Base-by-base conservation (phyloP, 345 rosid species). In the Conringia planisiliqua region DNA sequence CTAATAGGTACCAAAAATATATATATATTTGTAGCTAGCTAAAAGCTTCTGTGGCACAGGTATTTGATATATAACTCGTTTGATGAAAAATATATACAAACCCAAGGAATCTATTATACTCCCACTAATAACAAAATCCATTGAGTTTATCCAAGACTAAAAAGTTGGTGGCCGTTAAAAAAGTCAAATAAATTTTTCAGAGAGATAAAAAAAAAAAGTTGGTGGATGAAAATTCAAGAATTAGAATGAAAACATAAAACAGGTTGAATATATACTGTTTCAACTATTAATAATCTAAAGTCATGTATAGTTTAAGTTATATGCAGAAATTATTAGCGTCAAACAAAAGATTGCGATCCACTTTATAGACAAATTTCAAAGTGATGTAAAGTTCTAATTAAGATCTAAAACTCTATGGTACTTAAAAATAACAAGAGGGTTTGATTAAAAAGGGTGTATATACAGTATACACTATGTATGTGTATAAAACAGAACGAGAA, bases 361-460 rank as follows among this genome's bases (percentile, higher is more conserved):
- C 80, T 70, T 32, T 70, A n/a, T 76, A 62, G 75, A 62, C 59
- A 30, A 35, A 62, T 20, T 26, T 33, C 4, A 29, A 75, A 50
- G 55, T 20, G 68, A 38, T 67, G 42, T 66, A 74, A 57, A 74
- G 33, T 48, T 36, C 32, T 65, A 43, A 11, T 4, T 4, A n/a
- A 12, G 32, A 22, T 57, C 13, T 27, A 36, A 70, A 57, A 10
- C 17, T 39, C 33, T 26, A 4, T 18, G 32, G 24, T 52, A 18
- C 57, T 30, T 13, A 20, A 24, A 50, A 26, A 7, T 26, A 62
- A 17, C 43, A 38, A 71, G 75, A 59, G 39, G 39, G 14, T 24
- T 18, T 44, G 36, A 3, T n/a, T 58, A 22, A 43, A 29, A 57
- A 43, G 7, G 54, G 10, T 55, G 17, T 16, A 24, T 24, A 54